Evolutionary conservation across 768 basidiomycete species (phyloP).

Genomic region (Pholiota molesta): DNA sequence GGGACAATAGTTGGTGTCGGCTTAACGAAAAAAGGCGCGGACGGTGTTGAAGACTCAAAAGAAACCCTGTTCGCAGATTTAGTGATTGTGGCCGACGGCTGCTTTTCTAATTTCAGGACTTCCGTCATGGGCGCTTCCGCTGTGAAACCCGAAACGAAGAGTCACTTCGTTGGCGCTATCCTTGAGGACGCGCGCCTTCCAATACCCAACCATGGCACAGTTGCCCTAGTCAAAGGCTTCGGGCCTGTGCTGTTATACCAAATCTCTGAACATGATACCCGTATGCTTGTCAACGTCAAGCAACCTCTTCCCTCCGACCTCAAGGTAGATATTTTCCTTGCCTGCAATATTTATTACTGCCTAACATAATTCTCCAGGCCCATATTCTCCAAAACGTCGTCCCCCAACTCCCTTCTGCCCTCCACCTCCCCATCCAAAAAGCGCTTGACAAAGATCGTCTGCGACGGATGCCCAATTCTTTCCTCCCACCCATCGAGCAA

Average conservation of each 20-base stretch:
- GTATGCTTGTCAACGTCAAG: slow-evolving; percentile 93
- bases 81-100: slow-evolving; percentile 91
- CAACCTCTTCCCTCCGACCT: slow-evolving; percentile 80
- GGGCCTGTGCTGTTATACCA: slow-evolving; percentile 95
- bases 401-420: slow-evolving; percentile 76
- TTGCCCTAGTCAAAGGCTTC: slow-evolving; percentile 74
- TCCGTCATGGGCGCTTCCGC: slow-evolving; percentile 58
- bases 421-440: slow-evolving; percentile 64
- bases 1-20: slow-evolving; percentile 68
- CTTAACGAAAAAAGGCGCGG: slow-evolving; percentile 48
- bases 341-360: not conserved
- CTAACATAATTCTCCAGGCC: slow-evolving; percentile 38
- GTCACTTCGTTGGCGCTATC: slow-evolving; percentile 85
- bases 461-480: slow-evolving; percentile 94
- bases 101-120: slow-evolving; percentile 89
- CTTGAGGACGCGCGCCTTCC: slow-evolving; percentile 78
- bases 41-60: slow-evolving; percentile 29
- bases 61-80: slow-evolving; percentile 71
- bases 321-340: slow-evolving; percentile 51
- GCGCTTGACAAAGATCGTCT: slow-evolving; percentile 83
- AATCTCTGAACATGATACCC: slow-evolving; percentile 84
- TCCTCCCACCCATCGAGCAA: slow-evolving; percentile 82
- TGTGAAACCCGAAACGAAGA: slow-evolving; percentile 58
- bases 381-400: slow-evolving; percentile 75
- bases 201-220: slow-evolving; percentile 80